Conservation (phyloP, 768 basidiomycete genomes). For the Suillus occidentalis region DNA sequence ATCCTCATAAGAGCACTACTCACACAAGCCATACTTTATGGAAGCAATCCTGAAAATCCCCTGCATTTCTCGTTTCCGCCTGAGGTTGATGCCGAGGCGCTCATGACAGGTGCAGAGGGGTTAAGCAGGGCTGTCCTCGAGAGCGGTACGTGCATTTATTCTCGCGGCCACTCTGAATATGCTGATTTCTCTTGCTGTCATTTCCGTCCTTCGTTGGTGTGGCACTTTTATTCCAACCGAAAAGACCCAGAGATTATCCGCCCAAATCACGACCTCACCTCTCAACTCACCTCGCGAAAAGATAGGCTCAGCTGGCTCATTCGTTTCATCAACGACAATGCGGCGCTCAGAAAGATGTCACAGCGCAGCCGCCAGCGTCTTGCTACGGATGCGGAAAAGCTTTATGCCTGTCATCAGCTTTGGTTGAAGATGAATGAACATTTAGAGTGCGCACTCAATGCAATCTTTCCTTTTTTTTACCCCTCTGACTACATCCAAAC, state of each 20-base stretch:
- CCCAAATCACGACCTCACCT: conserved; percentile 75
- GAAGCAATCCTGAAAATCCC: conserved; percentile 73
- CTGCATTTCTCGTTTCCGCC: conserved; percentile 80
- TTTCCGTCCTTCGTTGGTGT: not conserved
- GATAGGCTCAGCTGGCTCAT: conserved; percentile 84
- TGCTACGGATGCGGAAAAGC: conserved; percentile 82
- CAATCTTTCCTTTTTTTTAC: not conserved
- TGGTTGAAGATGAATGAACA: conserved; percentile 78
- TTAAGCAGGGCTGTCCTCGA: conserved; percentile 68
- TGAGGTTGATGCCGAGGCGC: conserved; percentile 71
- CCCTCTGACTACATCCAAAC: conserved; percentile 7
- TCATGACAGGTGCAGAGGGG: conserved; percentile 79
- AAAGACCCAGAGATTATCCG: conserved; percentile 67
- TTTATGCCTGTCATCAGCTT: conserved; percentile 76
- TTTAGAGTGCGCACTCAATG: conserved; percentile 48
- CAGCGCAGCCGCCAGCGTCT: conserved; percentile 74
- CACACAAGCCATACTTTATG: conserved; percentile 82
- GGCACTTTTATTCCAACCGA: not conserved
- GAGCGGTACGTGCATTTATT: conserved; percentile 52
- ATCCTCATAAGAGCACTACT: conserved; percentile 75
- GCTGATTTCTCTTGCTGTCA: not conserved
- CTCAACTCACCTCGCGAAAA: conserved; percentile 74
- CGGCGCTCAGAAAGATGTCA: conserved; percentile 79
- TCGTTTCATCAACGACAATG: conserved; percentile 86
- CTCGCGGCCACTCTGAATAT: not conserved